phyloP scores from a whole-genome alignment of 2,329 filamentous ascomycete species.

The Claviceps sp. region DNA sequence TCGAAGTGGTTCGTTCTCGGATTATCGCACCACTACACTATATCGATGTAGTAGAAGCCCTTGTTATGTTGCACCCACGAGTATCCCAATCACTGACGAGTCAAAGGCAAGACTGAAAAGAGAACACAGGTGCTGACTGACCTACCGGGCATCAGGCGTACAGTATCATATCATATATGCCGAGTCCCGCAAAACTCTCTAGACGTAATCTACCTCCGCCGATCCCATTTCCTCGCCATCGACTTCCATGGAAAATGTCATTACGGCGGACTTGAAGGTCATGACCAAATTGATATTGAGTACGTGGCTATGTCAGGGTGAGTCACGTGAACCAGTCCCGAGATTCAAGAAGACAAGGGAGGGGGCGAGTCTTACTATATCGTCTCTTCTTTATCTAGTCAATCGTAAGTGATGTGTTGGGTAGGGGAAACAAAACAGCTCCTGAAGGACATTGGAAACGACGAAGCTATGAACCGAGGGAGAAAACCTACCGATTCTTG shows the following conservation, averaged over 20 bases:
- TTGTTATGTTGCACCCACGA: no score
- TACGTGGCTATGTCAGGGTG: background rate
- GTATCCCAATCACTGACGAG: no score
- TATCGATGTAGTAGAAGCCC: no score
- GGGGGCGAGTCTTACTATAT: background rate
- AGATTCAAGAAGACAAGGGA: background rate
- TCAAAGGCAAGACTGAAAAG: no score
- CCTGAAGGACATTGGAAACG: background rate
- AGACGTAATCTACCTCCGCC: background rate
- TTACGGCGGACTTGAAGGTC: conserved; percentile 1
- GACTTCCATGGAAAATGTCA: conserved; percentile 2
- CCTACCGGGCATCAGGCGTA: no score
- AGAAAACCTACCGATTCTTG: background rate
- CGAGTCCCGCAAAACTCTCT: no score
- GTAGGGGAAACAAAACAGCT: background rate
- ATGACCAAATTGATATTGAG: background rate
- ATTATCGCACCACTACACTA: no score
- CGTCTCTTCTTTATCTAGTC: background rate
- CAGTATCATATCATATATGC: no score
- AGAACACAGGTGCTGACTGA: no score
- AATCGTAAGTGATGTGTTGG: background rate
- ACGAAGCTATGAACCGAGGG: background rate
- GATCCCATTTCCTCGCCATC: conserved; percentile 1
- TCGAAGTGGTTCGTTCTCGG: no score
- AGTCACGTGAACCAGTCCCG: background rate